Evolutionary conservation across 1,284 basidiomycete genomes (phyloP), one percentile per base, ranked within the genome.

Genomic region (Ganoderma leucocontextum): DNA sequence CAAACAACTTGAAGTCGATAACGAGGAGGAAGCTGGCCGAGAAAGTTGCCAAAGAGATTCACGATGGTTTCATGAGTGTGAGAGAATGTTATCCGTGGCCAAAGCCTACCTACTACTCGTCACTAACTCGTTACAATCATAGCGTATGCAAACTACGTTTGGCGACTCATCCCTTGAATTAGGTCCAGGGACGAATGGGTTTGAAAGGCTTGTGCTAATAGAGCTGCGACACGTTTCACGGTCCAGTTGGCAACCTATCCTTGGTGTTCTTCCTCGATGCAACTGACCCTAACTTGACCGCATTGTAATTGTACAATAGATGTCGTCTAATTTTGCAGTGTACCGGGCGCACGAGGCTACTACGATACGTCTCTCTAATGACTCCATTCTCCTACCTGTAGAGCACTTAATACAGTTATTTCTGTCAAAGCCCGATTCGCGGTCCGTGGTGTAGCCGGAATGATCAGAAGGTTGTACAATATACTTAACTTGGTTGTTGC

Each of bases 221-320:
- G 71, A 69, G 29, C 39, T 75, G 29, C 65, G 62, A 36, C 73
- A 73, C 58, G 70, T 73, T 13, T 73, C 71, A 19, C 65, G 66
- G 29, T 71, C 73, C 4, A 74, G 73, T 38, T 75, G 73, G 73
- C 74, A 75, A 65, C 71, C 74, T 2, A 38, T 65, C 2, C 64
- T 75, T 15, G 70, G 70, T 38, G 64, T 75, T 17, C 42, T 66
- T 22, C 65, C 52, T 19, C 42, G 44, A 22, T 25, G 4, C 22
- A 39, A 52, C 47, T 52, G 22, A 52, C 12, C 25, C 47, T 10
- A 22, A n/a, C 8, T 52, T 7, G 47, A 25, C 6, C 22, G 22
- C 22, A 25, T 52, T 25, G 47, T 22, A 22, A 52, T 9, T 52
- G 4, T 12, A n/a, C 49, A 22, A 9, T 44, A 66, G n/a, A 38